Conservation (phyloP, 768 basidiomycete species). For the Tylopilus felleus region DNA sequence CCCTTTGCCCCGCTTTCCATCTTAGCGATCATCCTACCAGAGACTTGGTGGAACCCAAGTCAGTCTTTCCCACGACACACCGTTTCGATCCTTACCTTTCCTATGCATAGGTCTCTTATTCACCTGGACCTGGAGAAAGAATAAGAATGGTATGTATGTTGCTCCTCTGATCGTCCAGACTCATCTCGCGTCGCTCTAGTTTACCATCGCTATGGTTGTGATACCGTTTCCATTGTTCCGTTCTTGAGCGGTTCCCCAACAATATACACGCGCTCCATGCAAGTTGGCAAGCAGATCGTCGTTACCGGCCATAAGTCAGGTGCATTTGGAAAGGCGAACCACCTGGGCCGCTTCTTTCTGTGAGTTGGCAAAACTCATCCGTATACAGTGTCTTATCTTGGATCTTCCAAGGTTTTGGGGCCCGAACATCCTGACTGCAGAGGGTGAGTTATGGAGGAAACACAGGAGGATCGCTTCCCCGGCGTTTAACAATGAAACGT, state of each 20-base stretch:
- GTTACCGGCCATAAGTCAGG: constrained; percentile 16
- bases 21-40: constrained; percentile 10
- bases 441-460: constrained; percentile 19
- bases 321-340: constrained; percentile 18
- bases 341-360: constrained; percentile 12
- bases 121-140: constrained; percentile 24
- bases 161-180: not conserved
- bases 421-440: constrained; percentile 12
- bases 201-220: constrained; percentile 15
- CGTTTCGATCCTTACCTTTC: not conserved
- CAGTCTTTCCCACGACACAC: not conserved
- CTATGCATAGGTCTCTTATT: constrained; percentile 12
- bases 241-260: constrained; percentile 18
- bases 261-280: constrained; percentile 22
- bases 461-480: constrained; percentile 19
- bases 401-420: constrained; percentile 14
- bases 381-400: not conserved
- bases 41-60: constrained; percentile 22
- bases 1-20: constrained; percentile 19
- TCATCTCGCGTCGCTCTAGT: constrained; percentile 14
- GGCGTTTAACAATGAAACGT: constrained; percentile 26
- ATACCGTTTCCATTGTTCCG: constrained; percentile 22
- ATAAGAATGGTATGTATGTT: constrained; percentile 10
- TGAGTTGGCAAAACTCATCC: constrained; percentile 7
- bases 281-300: constrained; percentile 21